Evolutionary conservation across 2,329 filamentous ascomycete species (phyloP).

Genomic region (Fusarium papillatum): DNA sequence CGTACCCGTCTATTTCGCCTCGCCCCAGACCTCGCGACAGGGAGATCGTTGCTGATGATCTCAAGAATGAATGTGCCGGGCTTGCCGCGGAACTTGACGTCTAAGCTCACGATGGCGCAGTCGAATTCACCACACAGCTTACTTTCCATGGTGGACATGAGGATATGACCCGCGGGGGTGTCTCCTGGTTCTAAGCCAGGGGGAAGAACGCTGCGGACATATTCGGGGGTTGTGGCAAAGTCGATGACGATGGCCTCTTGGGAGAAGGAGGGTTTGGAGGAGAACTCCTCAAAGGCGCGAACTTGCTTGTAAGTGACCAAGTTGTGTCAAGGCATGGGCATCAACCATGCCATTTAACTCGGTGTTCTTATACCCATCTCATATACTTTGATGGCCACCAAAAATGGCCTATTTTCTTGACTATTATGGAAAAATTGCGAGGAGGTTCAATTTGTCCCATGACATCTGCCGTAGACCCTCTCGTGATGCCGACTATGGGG

Average conservation of each 20-base stretch:
- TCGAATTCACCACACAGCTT: constrained; percentile 13
- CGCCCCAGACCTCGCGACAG: constrained; percentile 12
- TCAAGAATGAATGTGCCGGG: background rate
- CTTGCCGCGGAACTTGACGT: background rate
- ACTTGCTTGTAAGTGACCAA: background rate
- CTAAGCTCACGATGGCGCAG: background rate
- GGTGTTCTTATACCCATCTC: background rate
- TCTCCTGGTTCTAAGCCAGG: background rate
- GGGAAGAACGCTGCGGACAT: constrained; percentile 6
- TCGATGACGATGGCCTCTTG: constrained; percentile 9
- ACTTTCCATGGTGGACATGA: constrained; percentile 1
- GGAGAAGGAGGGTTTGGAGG: constrained; percentile 6
- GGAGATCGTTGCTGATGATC: background rate
- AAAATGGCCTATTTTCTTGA: background rate
- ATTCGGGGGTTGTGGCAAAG: constrained; percentile 12
- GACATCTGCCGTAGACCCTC: background rate
- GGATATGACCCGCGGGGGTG: background rate
- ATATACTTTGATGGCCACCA: background rate
- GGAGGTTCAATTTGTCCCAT: background rate
- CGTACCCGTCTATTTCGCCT: background rate
- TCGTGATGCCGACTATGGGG: background rate
- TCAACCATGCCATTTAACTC: background rate
- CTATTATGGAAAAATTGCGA: background rate
- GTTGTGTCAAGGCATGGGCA: background rate
- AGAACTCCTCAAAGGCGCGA: background rate